Conservation (phyloP, 108 stramenopile species). For the Nannochloropsis granulata region DNA sequence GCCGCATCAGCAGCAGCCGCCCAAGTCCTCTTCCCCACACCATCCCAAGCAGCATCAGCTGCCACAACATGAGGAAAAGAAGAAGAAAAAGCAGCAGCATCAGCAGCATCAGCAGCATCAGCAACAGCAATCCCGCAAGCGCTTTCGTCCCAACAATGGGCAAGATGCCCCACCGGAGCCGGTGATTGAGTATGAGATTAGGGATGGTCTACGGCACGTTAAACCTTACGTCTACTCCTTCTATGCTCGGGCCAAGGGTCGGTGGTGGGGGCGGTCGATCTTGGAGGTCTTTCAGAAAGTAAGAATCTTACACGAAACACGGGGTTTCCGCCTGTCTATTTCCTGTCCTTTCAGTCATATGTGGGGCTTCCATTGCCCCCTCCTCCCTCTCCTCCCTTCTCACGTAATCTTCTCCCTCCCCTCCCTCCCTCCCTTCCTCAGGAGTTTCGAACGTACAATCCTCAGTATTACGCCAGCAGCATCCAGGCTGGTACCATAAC, state of each 20-base stretch:
- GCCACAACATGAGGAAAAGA: too few species aligned
- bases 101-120: neutral
- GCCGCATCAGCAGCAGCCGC: too few species aligned
- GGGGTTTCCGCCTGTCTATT: too few species aligned
- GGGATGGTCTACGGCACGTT: neutral
- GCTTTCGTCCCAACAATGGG: neutral
- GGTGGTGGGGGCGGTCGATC: slow-evolving; percentile 24
- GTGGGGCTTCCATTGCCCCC: too few species aligned
- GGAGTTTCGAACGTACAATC: neutral
- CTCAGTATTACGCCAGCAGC: slow-evolving; percentile 11
- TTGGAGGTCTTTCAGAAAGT: slow-evolving; percentile 10
- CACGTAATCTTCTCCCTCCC: neutral
- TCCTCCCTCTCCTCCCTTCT: neutral
- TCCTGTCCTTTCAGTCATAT: too few species aligned
- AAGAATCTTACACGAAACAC: neutral
- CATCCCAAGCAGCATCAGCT: too few species aligned
- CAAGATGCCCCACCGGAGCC: neutral
- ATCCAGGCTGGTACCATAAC: slow-evolving; percentile 10
- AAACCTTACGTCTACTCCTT: slow-evolving; percentile 10
- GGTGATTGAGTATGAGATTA: neutral
- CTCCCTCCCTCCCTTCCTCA: slow-evolving; percentile 6
- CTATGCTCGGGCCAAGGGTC: slow-evolving; percentile 1
- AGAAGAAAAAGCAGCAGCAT: too few species aligned
- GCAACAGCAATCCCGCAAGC: neutral
- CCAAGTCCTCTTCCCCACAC: too few species aligned